phyloP scores from a whole-genome alignment of 2,329 filamentous ascomycete species.

The Ophiocordyceps sinensis region DNA sequence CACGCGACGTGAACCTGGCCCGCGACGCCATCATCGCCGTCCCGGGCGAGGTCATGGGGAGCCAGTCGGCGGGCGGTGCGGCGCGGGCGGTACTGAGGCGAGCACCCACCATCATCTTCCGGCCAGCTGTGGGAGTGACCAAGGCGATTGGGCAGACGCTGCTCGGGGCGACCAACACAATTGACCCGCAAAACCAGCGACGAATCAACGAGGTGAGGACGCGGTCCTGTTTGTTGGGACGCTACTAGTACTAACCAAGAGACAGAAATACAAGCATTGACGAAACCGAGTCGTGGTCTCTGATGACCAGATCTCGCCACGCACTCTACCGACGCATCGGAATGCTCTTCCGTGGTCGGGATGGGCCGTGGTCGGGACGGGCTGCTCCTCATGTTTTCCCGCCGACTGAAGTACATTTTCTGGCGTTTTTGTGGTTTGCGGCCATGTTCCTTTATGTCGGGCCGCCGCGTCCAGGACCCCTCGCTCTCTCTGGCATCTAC shows the following conservation, averaged over 20 bases:
- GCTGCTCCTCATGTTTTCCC: too few relatives aligned
- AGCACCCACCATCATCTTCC: slow-evolving; percentile 84
- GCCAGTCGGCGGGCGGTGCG: slow-evolving; percentile 64
- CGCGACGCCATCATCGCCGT: slow-evolving; percentile 90
- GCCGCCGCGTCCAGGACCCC: too few relatives aligned
- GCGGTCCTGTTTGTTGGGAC: neutral
- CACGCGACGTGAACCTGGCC: slow-evolving; percentile 75
- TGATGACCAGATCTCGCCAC: too few relatives aligned
- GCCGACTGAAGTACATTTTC: too few relatives aligned
- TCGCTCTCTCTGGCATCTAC: neutral
- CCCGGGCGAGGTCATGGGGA: slow-evolving; percentile 81
- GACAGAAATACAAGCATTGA: slow-evolving; percentile 36
- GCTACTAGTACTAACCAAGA: slow-evolving; percentile 5
- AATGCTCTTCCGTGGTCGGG: too few relatives aligned
- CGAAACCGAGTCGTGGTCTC: too few relatives aligned
- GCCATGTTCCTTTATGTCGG: too few relatives aligned
- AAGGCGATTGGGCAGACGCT: slow-evolving; percentile 82
- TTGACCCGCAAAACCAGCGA: slow-evolving; percentile 70
- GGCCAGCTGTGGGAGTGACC: slow-evolving; percentile 79
- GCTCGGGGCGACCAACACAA: slow-evolving; percentile 78
- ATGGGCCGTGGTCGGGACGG: too few relatives aligned
- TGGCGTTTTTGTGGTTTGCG: too few relatives aligned
- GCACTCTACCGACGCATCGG: too few relatives aligned
- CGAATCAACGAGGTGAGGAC: slow-evolving; percentile 79
- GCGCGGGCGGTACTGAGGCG: slow-evolving; percentile 64